Evolutionary conservation across 768 basidiomycete species (phyloP), one percentile per base, ranked within the genome.

Genomic region (Sistotremastrum niveocremeum): DNA sequence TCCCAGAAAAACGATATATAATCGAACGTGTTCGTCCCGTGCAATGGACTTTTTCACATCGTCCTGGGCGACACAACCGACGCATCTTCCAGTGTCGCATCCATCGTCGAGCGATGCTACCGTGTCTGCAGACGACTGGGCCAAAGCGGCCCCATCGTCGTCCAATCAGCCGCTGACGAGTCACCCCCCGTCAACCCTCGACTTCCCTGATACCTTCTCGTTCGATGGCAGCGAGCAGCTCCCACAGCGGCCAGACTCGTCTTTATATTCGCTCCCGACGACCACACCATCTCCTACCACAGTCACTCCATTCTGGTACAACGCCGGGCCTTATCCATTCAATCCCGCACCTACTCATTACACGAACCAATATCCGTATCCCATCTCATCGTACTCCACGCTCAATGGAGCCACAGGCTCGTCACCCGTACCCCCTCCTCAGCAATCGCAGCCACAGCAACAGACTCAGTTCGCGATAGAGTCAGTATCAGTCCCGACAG

Each of bases 331-430:
- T 9, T 77, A 71, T 58, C 72, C 5, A 68, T 76, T 55, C 56
- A 71, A 2, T 82, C 80, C 49, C 71, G 73, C n/a, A 54, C 69
- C 3, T 54, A 62, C 51, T 55, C 66, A 6, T 80, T 77, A 76
- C 58, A 20, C 64, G 2, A 55, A 60, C 30, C 61, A 65, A 8
- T 44, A 50, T 6, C 44, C 55, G 38, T 63, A 84, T 1, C 84
- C 84, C 0, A 59, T 86, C 31, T 84, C 84, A 9, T 77, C 64
- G 49, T 86, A 84, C 50, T 86, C 84, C n/a, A 76, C 77, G 40
- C 62, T 85, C 41, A 84, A 85, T 58, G 82, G 81, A 10, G 81
- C 83, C n/a, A 82, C 80, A 31, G 37, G 69, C 34, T 56, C 67
- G 7, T 49, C 65, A 51, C 65, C 37, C 7, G 32, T 37, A 31